Base-by-base conservation (phyloP, 345 rosid species). In the Triadica sebifera region DNA sequence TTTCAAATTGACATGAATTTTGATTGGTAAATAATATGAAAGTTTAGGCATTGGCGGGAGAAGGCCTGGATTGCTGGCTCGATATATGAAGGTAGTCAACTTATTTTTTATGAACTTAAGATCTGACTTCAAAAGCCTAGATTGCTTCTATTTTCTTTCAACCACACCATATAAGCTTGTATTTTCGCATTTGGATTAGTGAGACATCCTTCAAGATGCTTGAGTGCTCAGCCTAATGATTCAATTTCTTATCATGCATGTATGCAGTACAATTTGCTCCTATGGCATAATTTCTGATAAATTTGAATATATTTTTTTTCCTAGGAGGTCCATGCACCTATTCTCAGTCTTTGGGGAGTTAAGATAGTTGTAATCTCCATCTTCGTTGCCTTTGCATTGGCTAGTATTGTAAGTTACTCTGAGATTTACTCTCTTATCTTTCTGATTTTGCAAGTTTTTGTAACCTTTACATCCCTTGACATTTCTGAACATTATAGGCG, bases 261-360 rank as follows among this genome's bases (percentile, higher is more conserved):
- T 66, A 2, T 8, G 60, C 8, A 3, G n/a, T 1, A 47, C 19
- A 59, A 25, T 37, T 8, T 73, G 16, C 62, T 63, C 52, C 29
- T 67, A 51, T 16, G 45, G 47, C 51, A 39, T 41, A 47, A 24
- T 69, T 61, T 46, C 64, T 82, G 17, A 75, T 55, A 46, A 39
- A 37, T 24, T 55, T 76, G 68, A 64, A 41, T 24, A 74, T 80
- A 52, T 19, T 61, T 73, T 71, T 70, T 24, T 69, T 70, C 69
- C 59, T 82, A 94, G 98, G 93, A 88, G 85, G 75, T 94, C 58
- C 97, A 94, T 83, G 98, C 97, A 46, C 98, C 91, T 9, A 73
- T 89, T 58, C 97, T 94, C 74, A 82, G 84, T 79, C 81, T 83
- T 77, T 92, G 94, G 97, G 92, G 85, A 74, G 95, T 94, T 64